phyloP scores from a whole-genome alignment of 257 asterid genomes.

The Schizonepeta tenuifolia region DNA sequence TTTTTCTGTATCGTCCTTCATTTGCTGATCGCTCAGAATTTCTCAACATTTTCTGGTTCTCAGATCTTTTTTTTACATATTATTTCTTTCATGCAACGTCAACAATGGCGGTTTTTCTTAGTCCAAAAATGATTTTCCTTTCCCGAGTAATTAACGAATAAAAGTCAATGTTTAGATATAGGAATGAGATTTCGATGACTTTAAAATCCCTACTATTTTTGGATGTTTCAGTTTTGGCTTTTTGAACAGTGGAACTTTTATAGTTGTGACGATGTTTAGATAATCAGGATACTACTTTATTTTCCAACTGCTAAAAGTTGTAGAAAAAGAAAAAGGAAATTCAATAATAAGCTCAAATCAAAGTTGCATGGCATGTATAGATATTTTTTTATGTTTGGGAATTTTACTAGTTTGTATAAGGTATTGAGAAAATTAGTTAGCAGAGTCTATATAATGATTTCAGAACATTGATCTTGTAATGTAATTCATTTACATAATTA shows the following conservation, averaged over 20 bases:
- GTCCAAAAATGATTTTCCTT: neutral
- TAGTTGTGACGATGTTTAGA: too few species aligned
- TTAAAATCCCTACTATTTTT: neutral
- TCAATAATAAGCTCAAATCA: neutral
- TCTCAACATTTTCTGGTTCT: neutral
- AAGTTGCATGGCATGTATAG: neutral
- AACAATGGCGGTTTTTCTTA: neutral
- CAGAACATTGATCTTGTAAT: conserved; percentile 8
- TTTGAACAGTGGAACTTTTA: neutral
- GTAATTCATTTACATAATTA: neutral
- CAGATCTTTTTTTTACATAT: neutral
- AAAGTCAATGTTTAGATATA: neutral
- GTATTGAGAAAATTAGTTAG: neutral
- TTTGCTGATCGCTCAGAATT: neutral
- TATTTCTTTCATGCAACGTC: conserved; percentile 2
- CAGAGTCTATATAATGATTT: conserved; percentile 7
- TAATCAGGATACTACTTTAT: too few species aligned
- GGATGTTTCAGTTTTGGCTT: neutral
- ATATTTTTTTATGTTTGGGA: neutral
- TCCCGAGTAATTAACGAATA: neutral
- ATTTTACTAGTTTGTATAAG: neutral
- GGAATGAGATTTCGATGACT: neutral
- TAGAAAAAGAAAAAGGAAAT: too few species aligned
- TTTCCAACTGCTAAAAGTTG: neutral
- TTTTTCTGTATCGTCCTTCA: neutral